Conservation (phyloP, 306 rosid genomes). For the Pterocarpus santalinus region DNA sequence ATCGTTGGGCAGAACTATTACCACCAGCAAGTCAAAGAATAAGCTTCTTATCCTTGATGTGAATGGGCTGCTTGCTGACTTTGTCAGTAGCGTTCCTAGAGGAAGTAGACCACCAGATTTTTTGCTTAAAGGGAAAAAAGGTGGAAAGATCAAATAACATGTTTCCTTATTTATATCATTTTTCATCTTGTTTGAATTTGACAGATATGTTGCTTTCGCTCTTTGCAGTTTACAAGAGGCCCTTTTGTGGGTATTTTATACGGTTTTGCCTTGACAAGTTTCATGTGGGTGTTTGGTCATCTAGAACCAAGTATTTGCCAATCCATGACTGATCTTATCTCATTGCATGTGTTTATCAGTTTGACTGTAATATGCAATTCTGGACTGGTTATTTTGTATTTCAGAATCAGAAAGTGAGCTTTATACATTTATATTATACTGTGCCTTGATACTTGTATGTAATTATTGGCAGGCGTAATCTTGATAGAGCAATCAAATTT, state of each 20-base stretch:
- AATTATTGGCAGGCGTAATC: conserved; percentile 65
- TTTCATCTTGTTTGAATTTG: conserved; percentile 42
- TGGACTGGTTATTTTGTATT: conserved; percentile 7
- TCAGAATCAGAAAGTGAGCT: conserved; percentile 29
- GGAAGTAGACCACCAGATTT: conserved; percentile 48
- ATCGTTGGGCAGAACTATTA: conserved; percentile 49
- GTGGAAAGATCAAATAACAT: conserved; percentile 52
- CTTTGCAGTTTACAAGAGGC: conserved; percentile 90
- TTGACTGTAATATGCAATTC: conserved; percentile 40
- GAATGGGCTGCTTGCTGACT: conserved; percentile 91
- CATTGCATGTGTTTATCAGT: conserved; percentile 30
- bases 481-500: conserved; percentile 57
- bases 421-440: conserved; percentile 26
- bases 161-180: conserved; percentile 34
- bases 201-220: conserved; percentile 11
- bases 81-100: conserved; percentile 48
- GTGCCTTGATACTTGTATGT: conserved; percentile 33
- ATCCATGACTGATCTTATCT: conserved; percentile 43
- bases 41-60: conserved; percentile 96
- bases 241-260: conserved; percentile 81
- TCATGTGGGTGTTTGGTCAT: conserved; percentile 92
- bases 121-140: conserved; percentile 59
- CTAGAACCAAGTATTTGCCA: conserved; percentile 78
- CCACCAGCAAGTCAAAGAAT: conserved; percentile 54
- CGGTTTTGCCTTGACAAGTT: conserved; percentile 85